Evolutionary conservation across 768 basidiomycete genomes (phyloP).

Genomic region (Rhodotorula toruloides): DNA sequence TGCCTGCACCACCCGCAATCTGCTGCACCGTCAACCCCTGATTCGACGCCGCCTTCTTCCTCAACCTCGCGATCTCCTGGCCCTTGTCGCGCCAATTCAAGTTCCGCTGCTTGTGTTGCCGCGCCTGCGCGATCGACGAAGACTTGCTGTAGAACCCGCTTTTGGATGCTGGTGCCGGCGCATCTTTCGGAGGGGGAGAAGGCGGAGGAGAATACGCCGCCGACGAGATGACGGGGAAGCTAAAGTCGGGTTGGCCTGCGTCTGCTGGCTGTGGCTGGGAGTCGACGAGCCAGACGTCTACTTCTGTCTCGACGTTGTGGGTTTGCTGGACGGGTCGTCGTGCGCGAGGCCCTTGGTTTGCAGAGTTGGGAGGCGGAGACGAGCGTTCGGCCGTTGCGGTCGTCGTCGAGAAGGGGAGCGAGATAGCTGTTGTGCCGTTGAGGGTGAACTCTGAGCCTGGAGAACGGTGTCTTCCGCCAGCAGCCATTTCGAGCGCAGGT

Average conservation of each 20-base stretch:
- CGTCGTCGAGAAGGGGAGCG: constrained; percentile 15
- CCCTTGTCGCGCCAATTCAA: constrained; percentile 34
- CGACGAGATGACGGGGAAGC: constrained; percentile 21
- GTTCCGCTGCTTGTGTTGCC: not conserved
- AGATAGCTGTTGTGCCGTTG: constrained; percentile 15
- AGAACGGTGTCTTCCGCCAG: constrained; percentile 22
- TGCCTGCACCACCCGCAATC: constrained; percentile 11
- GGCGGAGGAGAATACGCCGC: constrained; percentile 17
- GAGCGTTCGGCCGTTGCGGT: constrained; percentile 12
- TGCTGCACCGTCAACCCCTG: constrained; percentile 4
- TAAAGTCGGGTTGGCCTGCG: constrained; percentile 20
- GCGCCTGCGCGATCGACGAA: constrained; percentile 28
- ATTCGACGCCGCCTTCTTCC: constrained; percentile 7
- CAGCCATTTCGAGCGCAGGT: too few species aligned
- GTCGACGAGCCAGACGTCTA: constrained; percentile 26
- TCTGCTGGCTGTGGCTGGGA: not conserved
- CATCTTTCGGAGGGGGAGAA: constrained; percentile 19
- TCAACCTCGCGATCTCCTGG: constrained; percentile 20
- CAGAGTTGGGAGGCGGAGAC: not conserved
- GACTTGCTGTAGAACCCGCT: constrained; percentile 33
- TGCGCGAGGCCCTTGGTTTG: constrained; percentile 1
- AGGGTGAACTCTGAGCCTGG: constrained; percentile 19
- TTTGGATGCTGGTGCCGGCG: not conserved
- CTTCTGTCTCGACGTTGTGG: constrained; percentile 1
- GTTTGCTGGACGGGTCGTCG: constrained; percentile 26